phyloP scores from a whole-genome alignment of 306 rosid species.

The Rosa multiflora region DNA sequence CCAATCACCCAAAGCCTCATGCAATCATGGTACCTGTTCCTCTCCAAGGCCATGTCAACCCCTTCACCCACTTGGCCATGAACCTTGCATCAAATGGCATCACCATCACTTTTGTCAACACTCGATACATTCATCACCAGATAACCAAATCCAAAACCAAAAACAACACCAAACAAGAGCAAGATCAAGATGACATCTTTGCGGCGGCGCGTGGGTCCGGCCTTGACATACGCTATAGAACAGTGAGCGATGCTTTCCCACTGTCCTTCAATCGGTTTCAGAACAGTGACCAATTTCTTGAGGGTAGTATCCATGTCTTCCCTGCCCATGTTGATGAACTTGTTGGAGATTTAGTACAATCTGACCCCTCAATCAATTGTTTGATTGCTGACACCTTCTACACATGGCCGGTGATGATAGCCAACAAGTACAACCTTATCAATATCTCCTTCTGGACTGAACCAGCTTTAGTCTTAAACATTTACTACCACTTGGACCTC shows the following conservation, averaged over 20 bases:
- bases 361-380: conserved; percentile 32
- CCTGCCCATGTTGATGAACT: conserved; percentile 36
- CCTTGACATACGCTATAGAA: conserved; percentile 32
- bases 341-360: conserved; percentile 22
- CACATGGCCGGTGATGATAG: conserved; percentile 12
- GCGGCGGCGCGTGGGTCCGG: conserved; percentile 23
- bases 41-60: conserved; percentile 30
- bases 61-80: conserved; percentile 24
- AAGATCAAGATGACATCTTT: conserved; percentile 33
- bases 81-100: conserved; percentile 26
- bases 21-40: conserved; percentile 20
- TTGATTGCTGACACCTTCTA: conserved; percentile 37
- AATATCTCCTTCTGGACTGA: conserved; percentile 42
- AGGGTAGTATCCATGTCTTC: conserved; percentile 11
- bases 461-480: conserved; percentile 29
- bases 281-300: conserved; percentile 17
- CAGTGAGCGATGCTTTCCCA: conserved; percentile 33
- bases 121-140: conserved; percentile 13
- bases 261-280: conserved; percentile 19
- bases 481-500: conserved; percentile 35
- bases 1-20: conserved; percentile 18
- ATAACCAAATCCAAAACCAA: conserved; percentile 19
- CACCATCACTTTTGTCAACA: conserved; percentile 32
- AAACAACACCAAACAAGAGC: background rate
- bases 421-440: conserved; percentile 32